These are phyloP conservation scores for Botrytis cinerea DNA, from an alignment of 2,329 filamentous ascomycete genomes.

Conservation along the genomic window DNA sequence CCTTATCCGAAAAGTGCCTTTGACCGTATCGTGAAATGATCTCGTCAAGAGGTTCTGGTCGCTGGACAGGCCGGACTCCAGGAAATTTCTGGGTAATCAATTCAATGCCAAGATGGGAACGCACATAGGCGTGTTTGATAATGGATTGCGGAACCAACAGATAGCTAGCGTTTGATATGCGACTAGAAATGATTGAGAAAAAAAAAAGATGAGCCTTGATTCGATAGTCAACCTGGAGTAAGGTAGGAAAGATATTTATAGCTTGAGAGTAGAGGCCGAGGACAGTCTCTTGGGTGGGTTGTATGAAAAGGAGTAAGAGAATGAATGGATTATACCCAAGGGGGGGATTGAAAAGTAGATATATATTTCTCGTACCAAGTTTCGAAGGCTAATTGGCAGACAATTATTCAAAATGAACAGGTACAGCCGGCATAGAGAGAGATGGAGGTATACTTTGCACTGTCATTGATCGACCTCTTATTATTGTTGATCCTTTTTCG, in stretches of 20 bases:
- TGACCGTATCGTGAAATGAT: not conserved
- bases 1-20: not conserved
- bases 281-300: not conserved
- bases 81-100: slow-evolving; percentile 9
- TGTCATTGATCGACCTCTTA: slow-evolving; percentile 9
- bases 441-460: not conserved
- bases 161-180: slow-evolving; percentile 5
- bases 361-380: slow-evolving; percentile 13
- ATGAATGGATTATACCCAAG: not conserved
- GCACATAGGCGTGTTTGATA: slow-evolving; percentile 21
- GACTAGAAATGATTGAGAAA: slow-evolving; percentile 1
- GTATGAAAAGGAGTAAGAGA: slow-evolving; percentile 1
- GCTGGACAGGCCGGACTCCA: slow-evolving; percentile 7
- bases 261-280: not conserved
- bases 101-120: slow-evolving; percentile 20
- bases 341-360: not conserved
- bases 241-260: not conserved
- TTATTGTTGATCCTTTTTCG: slow-evolving; percentile 3
- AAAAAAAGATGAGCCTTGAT: slow-evolving; percentile 10
- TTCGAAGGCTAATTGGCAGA: not conserved
- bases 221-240: not conserved
- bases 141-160: slow-evolving; percentile 18
- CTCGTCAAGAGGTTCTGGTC: not conserved
- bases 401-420: not conserved
- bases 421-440: not conserved